phyloP scores from a whole-genome alignment of 1,139 yeast species.

The Hansenula sp. region DNA sequence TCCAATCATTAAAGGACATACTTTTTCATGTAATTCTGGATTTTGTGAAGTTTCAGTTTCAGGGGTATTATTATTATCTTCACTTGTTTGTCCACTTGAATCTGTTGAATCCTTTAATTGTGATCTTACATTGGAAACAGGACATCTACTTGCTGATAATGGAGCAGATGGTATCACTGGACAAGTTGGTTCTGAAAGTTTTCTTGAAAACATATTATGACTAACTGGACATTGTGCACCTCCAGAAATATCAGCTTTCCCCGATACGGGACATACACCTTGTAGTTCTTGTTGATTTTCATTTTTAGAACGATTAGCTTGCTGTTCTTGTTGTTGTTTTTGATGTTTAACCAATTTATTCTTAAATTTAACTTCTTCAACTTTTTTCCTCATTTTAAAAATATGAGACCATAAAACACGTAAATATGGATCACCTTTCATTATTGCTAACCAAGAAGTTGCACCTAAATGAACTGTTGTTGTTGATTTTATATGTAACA shows the following conservation, averaged over 20 bases:
- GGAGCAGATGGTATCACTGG: not conserved
- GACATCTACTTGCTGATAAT: constrained; percentile 12
- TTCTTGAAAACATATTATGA: not conserved
- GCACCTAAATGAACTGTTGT: constrained; percentile 48
- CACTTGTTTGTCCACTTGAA: not conserved
- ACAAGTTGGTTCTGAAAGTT: not conserved
- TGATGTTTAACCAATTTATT: constrained; percentile 1
- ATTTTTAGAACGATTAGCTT: too few species aligned
- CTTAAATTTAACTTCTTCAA: constrained; percentile 21
- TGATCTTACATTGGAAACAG: constrained; percentile 15
- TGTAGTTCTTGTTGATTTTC: not conserved
- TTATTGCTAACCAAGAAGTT: constrained; percentile 48
- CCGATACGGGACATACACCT: not conserved
- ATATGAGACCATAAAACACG: constrained; percentile 49
- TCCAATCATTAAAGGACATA: constrained; percentile 37
- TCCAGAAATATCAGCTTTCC: not conserved
- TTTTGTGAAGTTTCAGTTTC: not conserved
- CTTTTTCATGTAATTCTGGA: constrained; percentile 26
- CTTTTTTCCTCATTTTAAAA: constrained; percentile 41
- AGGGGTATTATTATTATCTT: not conserved
- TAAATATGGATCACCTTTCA: constrained; percentile 47
- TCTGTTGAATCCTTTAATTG: not conserved
- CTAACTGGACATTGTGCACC: constrained; percentile 6
- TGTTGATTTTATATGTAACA: constrained; percentile 43
- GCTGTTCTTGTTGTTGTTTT: not conserved